These are phyloP conservation scores for Botrytis medusae DNA, from an alignment of 2,329 filamentous ascomycete genomes.

Conservation along the genomic window DNA sequence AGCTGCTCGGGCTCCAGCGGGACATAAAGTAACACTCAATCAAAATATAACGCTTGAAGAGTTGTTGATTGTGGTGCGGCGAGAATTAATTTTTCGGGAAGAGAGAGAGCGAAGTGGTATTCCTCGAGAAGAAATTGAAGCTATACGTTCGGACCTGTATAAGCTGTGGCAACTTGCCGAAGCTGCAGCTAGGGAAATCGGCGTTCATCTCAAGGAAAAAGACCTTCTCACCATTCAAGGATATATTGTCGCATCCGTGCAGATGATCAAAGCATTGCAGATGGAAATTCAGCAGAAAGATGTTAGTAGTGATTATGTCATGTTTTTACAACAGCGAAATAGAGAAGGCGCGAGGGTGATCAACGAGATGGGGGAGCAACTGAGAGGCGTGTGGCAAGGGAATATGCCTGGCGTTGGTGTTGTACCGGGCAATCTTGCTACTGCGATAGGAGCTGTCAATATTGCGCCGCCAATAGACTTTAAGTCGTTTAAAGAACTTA, in stretches of 20 bases:
- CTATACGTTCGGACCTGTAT: constrained; percentile 3
- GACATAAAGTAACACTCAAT: neutral
- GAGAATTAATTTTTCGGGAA: constrained; percentile 1
- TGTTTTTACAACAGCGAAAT: constrained; percentile 19
- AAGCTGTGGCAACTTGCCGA: constrained; percentile 12
- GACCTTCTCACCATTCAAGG: constrained; percentile 2
- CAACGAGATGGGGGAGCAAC: constrained; percentile 16
- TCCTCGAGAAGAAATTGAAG: constrained; percentile 3
- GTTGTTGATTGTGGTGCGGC: constrained; percentile 6
- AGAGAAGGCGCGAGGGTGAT: constrained; percentile 14
- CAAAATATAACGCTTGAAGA: constrained; percentile 11
- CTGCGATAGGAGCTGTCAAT: neutral
- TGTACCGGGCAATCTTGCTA: neutral
- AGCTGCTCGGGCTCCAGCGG: neutral
- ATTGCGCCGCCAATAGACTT: constrained; percentile 10
- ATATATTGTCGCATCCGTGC: constrained; percentile 13
- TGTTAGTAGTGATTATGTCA: constrained; percentile 21
- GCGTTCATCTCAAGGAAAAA: neutral
- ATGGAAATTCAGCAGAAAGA: constrained; percentile 13
- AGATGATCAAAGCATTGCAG: constrained; percentile 6
- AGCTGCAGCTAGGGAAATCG: constrained; percentile 13
- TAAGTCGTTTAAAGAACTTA: constrained; percentile 9
- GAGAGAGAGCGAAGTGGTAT: neutral
- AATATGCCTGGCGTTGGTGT: neutral
- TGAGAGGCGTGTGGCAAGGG: constrained; percentile 6